These are phyloP conservation scores for Dryadomyces quercus-mongolicae DNA, from an alignment of 2,329 filamentous ascomycete genomes.

Conservation along the genomic window DNA sequence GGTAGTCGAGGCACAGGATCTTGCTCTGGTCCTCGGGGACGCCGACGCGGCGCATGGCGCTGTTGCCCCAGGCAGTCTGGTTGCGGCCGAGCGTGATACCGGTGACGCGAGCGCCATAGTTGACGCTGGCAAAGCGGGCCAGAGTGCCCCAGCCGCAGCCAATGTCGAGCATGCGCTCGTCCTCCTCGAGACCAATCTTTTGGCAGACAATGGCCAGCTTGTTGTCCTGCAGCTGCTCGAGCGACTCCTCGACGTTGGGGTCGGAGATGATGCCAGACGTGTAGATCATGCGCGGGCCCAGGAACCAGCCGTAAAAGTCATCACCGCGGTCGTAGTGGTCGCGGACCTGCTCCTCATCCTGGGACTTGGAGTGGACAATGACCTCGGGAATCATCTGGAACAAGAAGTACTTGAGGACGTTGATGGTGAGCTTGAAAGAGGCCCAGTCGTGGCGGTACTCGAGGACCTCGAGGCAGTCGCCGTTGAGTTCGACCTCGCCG, in stretches of 20 bases:
- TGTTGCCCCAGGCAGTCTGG: slow-evolving; percentile 95
- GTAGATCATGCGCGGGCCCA: slow-evolving; percentile 97
- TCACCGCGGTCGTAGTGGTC: slow-evolving; percentile 97
- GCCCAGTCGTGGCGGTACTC: slow-evolving; percentile 98
- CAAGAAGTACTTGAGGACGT: slow-evolving; percentile 13
- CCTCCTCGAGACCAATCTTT: slow-evolving; percentile 76
- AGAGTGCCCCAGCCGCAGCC: slow-evolving; percentile 98
- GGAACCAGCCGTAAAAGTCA: slow-evolving; percentile 98
- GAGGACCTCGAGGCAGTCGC: slow-evolving; percentile 75
- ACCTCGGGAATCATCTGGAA: slow-evolving; percentile 13
- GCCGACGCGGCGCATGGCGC: slow-evolving; percentile 68
- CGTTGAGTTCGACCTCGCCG: slow-evolving; percentile 89
- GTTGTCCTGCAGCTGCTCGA: slow-evolving; percentile 96
- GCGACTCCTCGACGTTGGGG: slow-evolving; percentile 71
- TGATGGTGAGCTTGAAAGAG: slow-evolving; percentile 36
- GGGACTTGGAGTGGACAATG: slow-evolving; percentile 13
- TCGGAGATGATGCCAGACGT: slow-evolving; percentile 91
- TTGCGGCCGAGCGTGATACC: slow-evolving; percentile 93
- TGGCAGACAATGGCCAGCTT: slow-evolving; percentile 92
- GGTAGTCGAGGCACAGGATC: slow-evolving; percentile 94
- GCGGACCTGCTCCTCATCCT: slow-evolving; percentile 90
- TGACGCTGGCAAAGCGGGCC: slow-evolving; percentile 80
- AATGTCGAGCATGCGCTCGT: slow-evolving; percentile 81
- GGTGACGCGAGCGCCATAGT: slow-evolving; percentile 73
- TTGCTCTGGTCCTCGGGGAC: slow-evolving; percentile 79